A percentile compares a stretch with the other conserved stretches of the same genome.
These are phyloP conservation scores for Acephala macrosclerotiorum DNA, from an alignment of 2,329 filamentous ascomycete genomes.

Conservation along the genomic window DNA sequence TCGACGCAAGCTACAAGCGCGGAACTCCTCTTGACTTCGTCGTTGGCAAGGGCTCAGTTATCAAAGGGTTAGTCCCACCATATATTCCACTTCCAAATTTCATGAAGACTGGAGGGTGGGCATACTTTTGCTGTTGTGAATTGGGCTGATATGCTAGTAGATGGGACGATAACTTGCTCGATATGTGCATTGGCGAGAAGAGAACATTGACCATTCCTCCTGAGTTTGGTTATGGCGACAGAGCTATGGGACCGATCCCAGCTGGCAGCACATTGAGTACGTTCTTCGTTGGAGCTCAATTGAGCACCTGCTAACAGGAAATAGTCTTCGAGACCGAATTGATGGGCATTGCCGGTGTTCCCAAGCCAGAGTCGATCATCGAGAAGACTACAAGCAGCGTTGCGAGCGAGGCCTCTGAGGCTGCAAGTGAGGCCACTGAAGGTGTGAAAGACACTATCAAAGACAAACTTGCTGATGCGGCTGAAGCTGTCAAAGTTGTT, in stretches of 20 bases:
- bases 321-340: conserved; percentile 91
- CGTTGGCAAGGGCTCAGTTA: conserved; percentile 83
- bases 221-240: conserved; percentile 80
- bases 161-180: conserved; percentile 89
- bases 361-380: conserved; percentile 40
- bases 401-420: conserved; percentile 32
- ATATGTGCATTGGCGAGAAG: conserved; percentile 97
- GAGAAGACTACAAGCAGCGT: conserved; percentile 39
- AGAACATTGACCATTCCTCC: conserved; percentile 90
- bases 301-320: conserved; percentile 21
- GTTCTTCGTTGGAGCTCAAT: conserved; percentile 38
- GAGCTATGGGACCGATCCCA: conserved; percentile 82
- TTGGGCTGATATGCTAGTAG: conserved; percentile 48
- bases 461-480: conserved; percentile 58
- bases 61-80: conserved; percentile 67
- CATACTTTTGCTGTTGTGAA: neutral
- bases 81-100: conserved; percentile 50
- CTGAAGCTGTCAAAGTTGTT: conserved; percentile 59
- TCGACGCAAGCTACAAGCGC: conserved; percentile 86
- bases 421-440: conserved; percentile 35
- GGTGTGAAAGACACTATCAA: conserved; percentile 49
- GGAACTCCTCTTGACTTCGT: conserved; percentile 79
- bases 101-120: neutral
- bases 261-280: conserved; percentile 77
- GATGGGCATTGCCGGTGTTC: conserved; percentile 80